These are phyloP conservation scores for Fusarium dlaminii DNA, from an alignment of 2,329 filamentous ascomycete species.

Conservation along the genomic window DNA sequence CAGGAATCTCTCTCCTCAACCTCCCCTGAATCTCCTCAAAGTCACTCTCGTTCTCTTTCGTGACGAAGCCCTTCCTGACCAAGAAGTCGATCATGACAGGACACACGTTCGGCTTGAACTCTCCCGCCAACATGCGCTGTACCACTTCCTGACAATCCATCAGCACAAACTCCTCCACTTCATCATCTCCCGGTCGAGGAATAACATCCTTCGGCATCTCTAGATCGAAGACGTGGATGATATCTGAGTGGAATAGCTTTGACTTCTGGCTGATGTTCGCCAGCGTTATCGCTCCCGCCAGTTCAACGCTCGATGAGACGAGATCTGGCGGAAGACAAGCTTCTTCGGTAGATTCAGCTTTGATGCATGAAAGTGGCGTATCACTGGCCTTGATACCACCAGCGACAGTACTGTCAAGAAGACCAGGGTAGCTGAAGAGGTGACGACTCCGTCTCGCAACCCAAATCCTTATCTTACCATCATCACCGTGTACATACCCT, in stretches of 20 bases:
- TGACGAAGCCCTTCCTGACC: slow-evolving; percentile 78
- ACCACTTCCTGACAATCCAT: slow-evolving; percentile 70
- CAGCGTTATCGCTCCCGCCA: slow-evolving; percentile 50
- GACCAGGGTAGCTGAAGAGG: slow-evolving; percentile 77
- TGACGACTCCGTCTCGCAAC: slow-evolving; percentile 71
- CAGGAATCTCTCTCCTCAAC: slow-evolving; percentile 56
- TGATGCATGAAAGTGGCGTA: slow-evolving; percentile 71
- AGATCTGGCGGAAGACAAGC: slow-evolving; percentile 56
- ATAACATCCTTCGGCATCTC: slow-evolving; percentile 67
- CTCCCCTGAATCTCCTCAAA: slow-evolving; percentile 73
- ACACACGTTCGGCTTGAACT: slow-evolving; percentile 89
- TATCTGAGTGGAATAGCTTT: slow-evolving; percentile 49
- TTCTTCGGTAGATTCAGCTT: slow-evolving; percentile 79
- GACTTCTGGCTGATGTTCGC: slow-evolving; percentile 43
- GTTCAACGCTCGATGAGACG: slow-evolving; percentile 37
- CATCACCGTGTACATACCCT: slow-evolving; percentile 58
- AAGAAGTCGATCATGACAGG: slow-evolving; percentile 84
- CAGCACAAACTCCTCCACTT: slow-evolving; percentile 80
- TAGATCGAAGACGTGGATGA: slow-evolving; percentile 78
- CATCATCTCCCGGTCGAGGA: slow-evolving; percentile 76
- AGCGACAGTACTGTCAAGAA: slow-evolving; percentile 83
- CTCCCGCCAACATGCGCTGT: slow-evolving; percentile 67
- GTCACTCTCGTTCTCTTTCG: slow-evolving; percentile 74
- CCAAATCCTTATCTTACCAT: slow-evolving; percentile 72
- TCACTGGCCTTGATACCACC: slow-evolving; percentile 78